Evolutionary conservation across 345 rosid genomes (phyloP).

Genomic region (Durio zibethinus): DNA sequence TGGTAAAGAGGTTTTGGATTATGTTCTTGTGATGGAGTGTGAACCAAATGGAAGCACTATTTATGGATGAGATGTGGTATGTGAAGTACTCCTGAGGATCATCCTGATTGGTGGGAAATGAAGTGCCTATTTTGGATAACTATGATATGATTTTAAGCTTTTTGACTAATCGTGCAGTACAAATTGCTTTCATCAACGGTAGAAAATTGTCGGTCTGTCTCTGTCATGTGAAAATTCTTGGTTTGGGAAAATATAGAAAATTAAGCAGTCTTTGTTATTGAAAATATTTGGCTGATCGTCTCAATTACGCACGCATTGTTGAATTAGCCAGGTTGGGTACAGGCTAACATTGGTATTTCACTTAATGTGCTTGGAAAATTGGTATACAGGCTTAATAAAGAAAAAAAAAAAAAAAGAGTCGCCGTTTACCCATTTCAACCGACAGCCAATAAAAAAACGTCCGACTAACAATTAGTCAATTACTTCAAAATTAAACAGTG

Average conservation of each 20-base stretch:
- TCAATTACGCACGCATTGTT: not conserved
- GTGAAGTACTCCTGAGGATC: no score
- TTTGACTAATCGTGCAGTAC: not conserved
- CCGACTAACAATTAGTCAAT: not conserved
- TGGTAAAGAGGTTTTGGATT: not conserved
- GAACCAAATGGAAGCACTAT: constrained; percentile 1
- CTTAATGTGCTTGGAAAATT: not conserved
- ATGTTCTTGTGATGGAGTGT: not conserved
- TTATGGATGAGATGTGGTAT: not conserved
- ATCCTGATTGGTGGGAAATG: no score
- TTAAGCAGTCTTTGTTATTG: not conserved
- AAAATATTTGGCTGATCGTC: not conserved
- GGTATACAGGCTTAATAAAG: not conserved
- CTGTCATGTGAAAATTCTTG: not conserved
- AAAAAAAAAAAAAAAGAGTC: no score
- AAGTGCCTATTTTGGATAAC: no score
- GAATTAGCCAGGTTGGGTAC: not conserved
- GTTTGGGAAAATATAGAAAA: not conserved
- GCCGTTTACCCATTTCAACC: not conserved
- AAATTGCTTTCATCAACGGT: not conserved
- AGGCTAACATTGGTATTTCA: not conserved
- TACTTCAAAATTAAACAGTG: not conserved
- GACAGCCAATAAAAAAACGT: not conserved
- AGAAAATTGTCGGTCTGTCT: no score
- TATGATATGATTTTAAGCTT: not conserved